Evolutionary conservation across 305 asterid genomes (phyloP).

Genomic region (Solanum hybrid): DNA sequence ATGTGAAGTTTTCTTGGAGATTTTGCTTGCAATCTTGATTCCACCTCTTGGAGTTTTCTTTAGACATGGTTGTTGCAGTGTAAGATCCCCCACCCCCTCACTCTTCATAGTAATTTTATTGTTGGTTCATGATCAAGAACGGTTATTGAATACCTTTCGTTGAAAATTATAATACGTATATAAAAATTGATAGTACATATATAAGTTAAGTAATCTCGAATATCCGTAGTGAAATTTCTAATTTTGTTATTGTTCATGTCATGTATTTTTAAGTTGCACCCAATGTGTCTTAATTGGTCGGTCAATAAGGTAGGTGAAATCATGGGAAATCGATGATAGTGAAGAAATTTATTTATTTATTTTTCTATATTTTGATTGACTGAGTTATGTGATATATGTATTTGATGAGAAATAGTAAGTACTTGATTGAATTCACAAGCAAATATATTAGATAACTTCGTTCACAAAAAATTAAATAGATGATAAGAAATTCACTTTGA

Average conservation of each 20-base stretch:
- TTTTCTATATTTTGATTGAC: not conserved
- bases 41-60: conserved; percentile 45
- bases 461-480: not conserved
- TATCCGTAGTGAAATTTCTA: not conserved
- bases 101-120: not conserved
- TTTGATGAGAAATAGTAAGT: not conserved
- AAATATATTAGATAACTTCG: not conserved
- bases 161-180: not conserved
- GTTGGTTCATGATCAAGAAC: not conserved
- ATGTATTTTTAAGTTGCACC: not conserved
- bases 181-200: not conserved
- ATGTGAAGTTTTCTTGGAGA: conserved; percentile 29
- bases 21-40: conserved; percentile 30
- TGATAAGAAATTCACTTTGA: not conserved
- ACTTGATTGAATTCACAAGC: not conserved
- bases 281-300: not conserved
- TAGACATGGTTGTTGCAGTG: conserved; percentile 42
- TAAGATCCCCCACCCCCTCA: not conserved
- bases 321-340: not conserved
- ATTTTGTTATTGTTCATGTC: not conserved
- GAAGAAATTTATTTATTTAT: not conserved
- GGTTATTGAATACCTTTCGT: not conserved
- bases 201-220: not conserved
- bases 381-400: not conserved
- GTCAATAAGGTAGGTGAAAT: not conserved